Percentiles rank a stretch among this genome's conserved stretches.
Conservation (phyloP, 1,139 yeast species). For the Candida tropicalis region DNA sequence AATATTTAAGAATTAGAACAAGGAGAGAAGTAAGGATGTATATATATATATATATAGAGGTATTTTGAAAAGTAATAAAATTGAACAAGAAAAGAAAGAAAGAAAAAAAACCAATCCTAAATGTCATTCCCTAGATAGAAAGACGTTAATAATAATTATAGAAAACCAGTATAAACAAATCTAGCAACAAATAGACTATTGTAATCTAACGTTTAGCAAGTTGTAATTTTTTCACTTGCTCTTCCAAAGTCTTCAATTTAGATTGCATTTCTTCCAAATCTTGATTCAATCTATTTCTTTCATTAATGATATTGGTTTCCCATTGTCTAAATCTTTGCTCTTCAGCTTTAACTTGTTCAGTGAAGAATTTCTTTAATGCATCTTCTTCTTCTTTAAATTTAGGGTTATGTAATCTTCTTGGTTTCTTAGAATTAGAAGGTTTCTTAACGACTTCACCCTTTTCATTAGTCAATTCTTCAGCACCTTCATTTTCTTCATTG, state of each 20-base stretch:
- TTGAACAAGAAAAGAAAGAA: neutral
- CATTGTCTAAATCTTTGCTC: conserved; percentile 97
- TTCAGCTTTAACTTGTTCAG: conserved; percentile 97
- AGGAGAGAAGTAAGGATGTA: neutral
- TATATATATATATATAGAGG: neutral
- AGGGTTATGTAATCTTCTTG: conserved; percentile 72
- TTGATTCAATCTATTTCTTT: conserved; percentile 89
- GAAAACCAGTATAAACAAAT: no score
- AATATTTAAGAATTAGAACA: neutral
- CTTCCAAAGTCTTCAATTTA: conserved; percentile 71
- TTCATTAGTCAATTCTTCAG: conserved; percentile 33
- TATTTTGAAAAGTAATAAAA: conserved; percentile 5
- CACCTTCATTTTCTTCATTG: conserved; percentile 25
- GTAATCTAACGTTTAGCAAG: conserved; percentile 42
- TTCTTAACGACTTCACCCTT: conserved; percentile 39
- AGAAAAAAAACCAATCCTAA: conserved; percentile 3
- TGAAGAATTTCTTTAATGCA: conserved; percentile 88
- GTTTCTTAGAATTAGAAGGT: conserved; percentile 41
- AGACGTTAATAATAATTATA: no score
- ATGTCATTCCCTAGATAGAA: no score
- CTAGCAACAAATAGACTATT: no score
- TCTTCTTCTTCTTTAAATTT: conserved; percentile 96
- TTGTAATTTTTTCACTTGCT: conserved; percentile 70
- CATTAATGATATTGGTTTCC: conserved; percentile 95
- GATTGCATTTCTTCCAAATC: conserved; percentile 88